phyloP scores from a whole-genome alignment of 75 land plant genomes.

The Isoetes taiwanensis region DNA sequence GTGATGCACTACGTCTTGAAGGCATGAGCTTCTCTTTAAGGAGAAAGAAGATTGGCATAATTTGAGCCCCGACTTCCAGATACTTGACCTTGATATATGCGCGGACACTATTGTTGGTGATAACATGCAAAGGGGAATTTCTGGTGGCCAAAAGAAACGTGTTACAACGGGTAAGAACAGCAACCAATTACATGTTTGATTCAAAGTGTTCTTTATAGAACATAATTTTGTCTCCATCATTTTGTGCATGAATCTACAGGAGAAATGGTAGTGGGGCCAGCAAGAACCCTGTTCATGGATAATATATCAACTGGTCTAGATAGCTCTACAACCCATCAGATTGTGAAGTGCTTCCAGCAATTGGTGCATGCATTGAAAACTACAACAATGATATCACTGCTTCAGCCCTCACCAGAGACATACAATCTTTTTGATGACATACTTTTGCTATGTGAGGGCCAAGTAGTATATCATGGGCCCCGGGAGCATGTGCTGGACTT shows the following conservation, averaged over 20 bases:
- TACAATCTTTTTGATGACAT: conserved; percentile 65
- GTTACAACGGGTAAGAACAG: conserved; percentile 9
- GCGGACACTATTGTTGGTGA: conserved; percentile 19
- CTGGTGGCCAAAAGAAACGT: conserved; percentile 18
- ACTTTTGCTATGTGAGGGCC: conserved; percentile 36
- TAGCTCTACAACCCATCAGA: conserved; percentile 21
- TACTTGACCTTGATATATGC: conserved; percentile 15
- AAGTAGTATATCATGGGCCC: conserved; percentile 30
- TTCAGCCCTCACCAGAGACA: conserved; percentile 74
- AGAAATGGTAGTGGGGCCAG: conserved; percentile 11
- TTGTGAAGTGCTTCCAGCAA: conserved; percentile 14
- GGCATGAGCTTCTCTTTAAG: not conserved
- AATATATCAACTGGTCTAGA: conserved; percentile 18
- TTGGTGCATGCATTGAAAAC: conserved; percentile 36
- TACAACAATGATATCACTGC: conserved; percentile 44
- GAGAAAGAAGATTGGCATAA: not conserved
- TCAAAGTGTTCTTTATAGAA: no score
- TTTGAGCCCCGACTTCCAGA: not conserved
- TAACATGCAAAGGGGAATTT: conserved; percentile 15
- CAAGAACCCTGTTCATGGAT: conserved; percentile 9
- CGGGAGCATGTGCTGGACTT: conserved; percentile 23
- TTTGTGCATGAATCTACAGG: not conserved
- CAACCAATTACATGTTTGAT: not conserved
- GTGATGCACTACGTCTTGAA: no score
- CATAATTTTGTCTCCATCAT: no score